Evolutionary conservation across 225 moss, liverwort and hornwort species (phyloP), one percentile per base, ranked within the genome.

Genomic region (Bryoerythrophyllum caledonicum): DNA sequence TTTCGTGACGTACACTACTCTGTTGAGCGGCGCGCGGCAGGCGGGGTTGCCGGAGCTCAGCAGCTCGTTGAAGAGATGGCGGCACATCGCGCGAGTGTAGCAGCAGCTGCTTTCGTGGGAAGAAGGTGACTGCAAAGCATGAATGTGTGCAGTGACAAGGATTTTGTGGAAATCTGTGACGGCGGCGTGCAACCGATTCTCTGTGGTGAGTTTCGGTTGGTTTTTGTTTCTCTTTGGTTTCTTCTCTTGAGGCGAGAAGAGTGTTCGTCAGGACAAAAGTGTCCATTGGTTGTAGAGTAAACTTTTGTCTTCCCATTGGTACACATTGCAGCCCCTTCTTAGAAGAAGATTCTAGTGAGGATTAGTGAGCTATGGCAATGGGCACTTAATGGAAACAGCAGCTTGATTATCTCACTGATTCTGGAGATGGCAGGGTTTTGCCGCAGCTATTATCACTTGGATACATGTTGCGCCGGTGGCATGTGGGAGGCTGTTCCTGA

Each of bases 1-100:
- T 74, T 88, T 85, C 6, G 74, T 88, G 73, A 88, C 88, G n/a
- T 88, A 88, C 49, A 78, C 86, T 10, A 88, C 86, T 34, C 88
- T 88, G 77, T 71, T 88, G 25, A 77, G 63, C 55, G 88, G 85
- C 55, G 79, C 88, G 23, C 83, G 53, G 55, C 83, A 83, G 63
- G 85, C 88, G 4, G 83, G 81, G 40, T 54, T 86, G 63, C 63
- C 86, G 30, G 79, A 75, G 27, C 86, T 88, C 60, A 68, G 83
- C 27, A 74, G 56, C 65, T 81, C 81, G 12, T 72, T 88, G 79
- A 88, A 83, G 79, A 76, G 68, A 65, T 86, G 86, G 88, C 83
- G 86, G 55, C 63, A 72, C 8, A 77, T 19, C 27, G 72, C 86
- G 67, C 76, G 59, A 64, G 65, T 86, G 23, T 88, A 86, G 78